Base-by-base conservation (phyloP, 225 moss, liverwort and hornwort species). In the Pleurozium schreberi region DNA sequence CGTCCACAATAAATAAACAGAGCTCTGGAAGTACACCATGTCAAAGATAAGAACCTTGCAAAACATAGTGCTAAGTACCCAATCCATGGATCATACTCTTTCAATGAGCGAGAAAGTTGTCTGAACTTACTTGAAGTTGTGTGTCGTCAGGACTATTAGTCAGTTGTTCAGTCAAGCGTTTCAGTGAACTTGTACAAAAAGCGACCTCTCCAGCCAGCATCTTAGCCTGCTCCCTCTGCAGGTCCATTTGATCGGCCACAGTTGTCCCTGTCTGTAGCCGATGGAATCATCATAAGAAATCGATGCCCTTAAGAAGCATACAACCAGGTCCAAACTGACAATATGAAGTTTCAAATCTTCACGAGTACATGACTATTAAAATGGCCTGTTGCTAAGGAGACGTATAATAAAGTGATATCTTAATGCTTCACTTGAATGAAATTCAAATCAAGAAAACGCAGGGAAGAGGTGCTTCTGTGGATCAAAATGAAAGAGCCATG, bases 121-220 rank as follows among this genome's bases (percentile, higher is more conserved):
- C 50, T n/a, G 55, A 87, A 84, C 92, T 89, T 67, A 95, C 97
- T 94, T 95, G 96, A 78, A 96, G 86, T 90, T 96, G 96, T 52
- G 80, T 65, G 92, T 98, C 97, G 82, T 98, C 95, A 42, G 95
- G 93, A 79, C 93, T 96, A 73, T 96, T 96, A 38, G 91, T 90
- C 91, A 94, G 91, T 89, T 98, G 98, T 90, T 98, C 98, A 64
- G 93, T 94, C 83, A 98, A 93, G 74, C 98, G 94, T 87, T 98
- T 98, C 93, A 98, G 85, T 22, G 98, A 98, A 92, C 98, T 98
- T 36, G 96, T 96, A 91, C 98, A 98, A 68, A 98, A 94, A 33
- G 98, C 98, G 85, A 98, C 97, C 92, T 98, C 98, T 80, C 98
- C 98, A 81, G 95, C 95, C 84, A 98, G 90, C 98, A 98, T 98